A percentile compares a stretch with the other conserved stretches of the same genome.
These are phyloP conservation scores for Cercospora janseana DNA, from an alignment of 2,329 filamentous ascomycete genomes.

Conservation along the genomic window DNA sequence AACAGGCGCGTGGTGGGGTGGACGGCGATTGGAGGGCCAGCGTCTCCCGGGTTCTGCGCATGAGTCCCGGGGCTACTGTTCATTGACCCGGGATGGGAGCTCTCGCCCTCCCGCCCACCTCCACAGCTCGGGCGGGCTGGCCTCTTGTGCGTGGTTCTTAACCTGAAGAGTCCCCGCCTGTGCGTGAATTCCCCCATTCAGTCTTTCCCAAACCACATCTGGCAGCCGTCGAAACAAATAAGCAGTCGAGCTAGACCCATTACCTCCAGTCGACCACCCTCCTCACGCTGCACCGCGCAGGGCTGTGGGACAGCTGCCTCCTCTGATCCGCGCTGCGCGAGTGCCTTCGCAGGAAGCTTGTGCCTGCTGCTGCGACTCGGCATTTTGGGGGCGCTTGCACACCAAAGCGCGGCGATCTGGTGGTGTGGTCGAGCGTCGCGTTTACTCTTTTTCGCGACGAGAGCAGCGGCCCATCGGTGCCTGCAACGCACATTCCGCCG, in stretches of 20 bases:
- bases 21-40: not conserved
- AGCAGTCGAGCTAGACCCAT: slow-evolving; percentile 3
- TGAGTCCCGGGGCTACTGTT: not conserved
- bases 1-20: not conserved
- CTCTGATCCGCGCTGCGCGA: not conserved
- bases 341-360: not conserved
- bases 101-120: not conserved
- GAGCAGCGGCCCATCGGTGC: slow-evolving; percentile 2
- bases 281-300: not conserved
- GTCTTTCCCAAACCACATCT: slow-evolving; percentile 6
- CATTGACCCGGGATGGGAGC: not conserved
- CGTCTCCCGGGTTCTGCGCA: slow-evolving; percentile 1
- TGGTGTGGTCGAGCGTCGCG: not conserved
- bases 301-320: not conserved
- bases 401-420: too few species aligned
- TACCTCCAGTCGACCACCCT: not conserved
- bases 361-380: not conserved
- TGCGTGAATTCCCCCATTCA: slow-evolving; percentile 4
- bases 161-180: slow-evolving; percentile 2
- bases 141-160: not conserved
- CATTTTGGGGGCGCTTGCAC: too few species aligned
- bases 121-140: not conserved
- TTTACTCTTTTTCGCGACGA: not conserved
- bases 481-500: slow-evolving; percentile 2
- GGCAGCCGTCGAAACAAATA: slow-evolving; percentile 6